Evolutionary conservation across 106 monocot genomes (phyloP).

Genomic region (Cymbidium sinense): DNA sequence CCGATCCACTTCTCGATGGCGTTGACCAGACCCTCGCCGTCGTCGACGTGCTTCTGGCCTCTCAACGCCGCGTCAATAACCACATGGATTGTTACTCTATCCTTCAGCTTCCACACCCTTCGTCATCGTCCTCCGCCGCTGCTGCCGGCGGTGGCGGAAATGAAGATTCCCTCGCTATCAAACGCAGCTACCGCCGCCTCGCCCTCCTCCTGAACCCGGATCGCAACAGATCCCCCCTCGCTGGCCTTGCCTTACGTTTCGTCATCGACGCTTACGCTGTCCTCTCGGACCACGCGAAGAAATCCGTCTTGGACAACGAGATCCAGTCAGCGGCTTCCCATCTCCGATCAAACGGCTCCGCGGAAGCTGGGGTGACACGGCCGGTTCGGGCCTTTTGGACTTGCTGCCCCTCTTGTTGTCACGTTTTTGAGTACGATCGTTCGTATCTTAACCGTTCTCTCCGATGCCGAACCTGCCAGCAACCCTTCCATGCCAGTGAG

Average conservation of each 20-base stretch:
- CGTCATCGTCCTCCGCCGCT: background rate
- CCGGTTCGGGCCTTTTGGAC: slow-evolving; percentile 56
- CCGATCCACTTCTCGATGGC: slow-evolving; percentile 24
- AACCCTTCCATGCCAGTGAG: slow-evolving; percentile 44
- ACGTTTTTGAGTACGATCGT: slow-evolving; percentile 41
- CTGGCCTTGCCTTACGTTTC: slow-evolving; percentile 32
- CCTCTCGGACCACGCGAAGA: slow-evolving; percentile 46
- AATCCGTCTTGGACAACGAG: slow-evolving; percentile 40
- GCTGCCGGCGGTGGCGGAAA: slow-evolving; percentile 5
- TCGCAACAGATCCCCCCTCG: slow-evolving; percentile 18
- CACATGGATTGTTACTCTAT: slow-evolving; percentile 60
- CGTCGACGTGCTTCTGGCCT: slow-evolving; percentile 58
- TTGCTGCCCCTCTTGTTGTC: slow-evolving; percentile 45
- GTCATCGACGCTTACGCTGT: slow-evolving; percentile 33
- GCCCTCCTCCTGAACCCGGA: slow-evolving; percentile 46
- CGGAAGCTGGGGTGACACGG: background rate
- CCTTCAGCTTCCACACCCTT: slow-evolving; percentile 31
- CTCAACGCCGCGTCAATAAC: slow-evolving; percentile 35
- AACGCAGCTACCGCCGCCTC: slow-evolving; percentile 50
- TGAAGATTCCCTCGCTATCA: slow-evolving; percentile 13
- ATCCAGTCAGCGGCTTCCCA: slow-evolving; percentile 14
- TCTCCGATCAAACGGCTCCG: background rate
- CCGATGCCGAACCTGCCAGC: slow-evolving; percentile 45
- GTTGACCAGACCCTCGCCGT: slow-evolving; percentile 54
- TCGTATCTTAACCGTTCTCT: slow-evolving; percentile 26